phyloP scores from a whole-genome alignment of 2,329 filamentous ascomycete genomes.

The Pezicula rhizophila region DNA sequence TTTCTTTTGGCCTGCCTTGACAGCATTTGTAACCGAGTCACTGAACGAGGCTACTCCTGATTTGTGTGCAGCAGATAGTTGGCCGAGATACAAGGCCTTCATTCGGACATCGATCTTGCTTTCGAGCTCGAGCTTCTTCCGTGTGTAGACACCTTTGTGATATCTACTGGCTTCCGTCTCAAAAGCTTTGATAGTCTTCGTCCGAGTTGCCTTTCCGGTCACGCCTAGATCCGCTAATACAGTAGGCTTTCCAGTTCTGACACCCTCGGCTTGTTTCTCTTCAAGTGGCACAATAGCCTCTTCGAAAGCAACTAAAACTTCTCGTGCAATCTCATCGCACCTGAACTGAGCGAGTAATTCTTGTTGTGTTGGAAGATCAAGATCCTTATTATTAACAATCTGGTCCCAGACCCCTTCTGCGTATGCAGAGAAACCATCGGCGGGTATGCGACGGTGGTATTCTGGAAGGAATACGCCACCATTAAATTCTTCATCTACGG shows the following conservation, averaged over 20 bases:
- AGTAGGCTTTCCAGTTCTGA: conserved; percentile 63
- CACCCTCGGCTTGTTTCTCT: conserved; percentile 72
- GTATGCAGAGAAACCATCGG: conserved; percentile 93
- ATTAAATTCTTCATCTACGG: conserved; percentile 65
- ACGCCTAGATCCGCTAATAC: conserved; percentile 71
- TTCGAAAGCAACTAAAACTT: conserved; percentile 82
- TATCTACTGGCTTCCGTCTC: conserved; percentile 88
- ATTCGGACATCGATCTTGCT: conserved; percentile 81
- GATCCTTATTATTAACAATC: conserved; percentile 97
- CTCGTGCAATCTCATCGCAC: conserved; percentile 91
- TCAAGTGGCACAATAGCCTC: conserved; percentile 76
- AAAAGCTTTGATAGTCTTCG: conserved; percentile 74
- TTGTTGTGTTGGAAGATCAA: conserved; percentile 94
- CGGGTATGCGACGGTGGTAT: conserved; percentile 92
- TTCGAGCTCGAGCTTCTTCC: conserved; percentile 81
- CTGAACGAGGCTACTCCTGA: conserved; percentile 76
- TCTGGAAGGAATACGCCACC: conserved; percentile 85
- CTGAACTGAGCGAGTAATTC: conserved; percentile 94
- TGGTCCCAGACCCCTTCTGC: conserved; percentile 96
- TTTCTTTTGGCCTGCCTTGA: conserved; percentile 90
- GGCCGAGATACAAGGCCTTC: conserved; percentile 82
- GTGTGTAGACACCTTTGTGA: conserved; percentile 88
- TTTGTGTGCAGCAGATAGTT: conserved; percentile 85
- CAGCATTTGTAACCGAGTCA: conserved; percentile 77
- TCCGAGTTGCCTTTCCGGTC: conserved; percentile 65